Evolutionary conservation across 768 basidiomycete genomes (phyloP).

Genomic region (Lactarius akahatsu): DNA sequence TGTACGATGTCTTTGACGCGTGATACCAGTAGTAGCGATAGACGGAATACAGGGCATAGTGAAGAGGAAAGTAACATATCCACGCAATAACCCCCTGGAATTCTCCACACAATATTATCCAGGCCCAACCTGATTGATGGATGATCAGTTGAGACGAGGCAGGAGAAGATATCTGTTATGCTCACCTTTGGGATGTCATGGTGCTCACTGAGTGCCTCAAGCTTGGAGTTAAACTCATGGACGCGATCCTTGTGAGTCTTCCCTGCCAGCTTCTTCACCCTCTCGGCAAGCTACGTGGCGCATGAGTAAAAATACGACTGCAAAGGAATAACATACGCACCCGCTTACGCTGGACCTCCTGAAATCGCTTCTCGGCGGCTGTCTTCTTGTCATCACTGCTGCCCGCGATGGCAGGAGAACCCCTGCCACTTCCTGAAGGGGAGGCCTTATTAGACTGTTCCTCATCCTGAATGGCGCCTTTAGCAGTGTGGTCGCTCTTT

Average conservation of each 20-base stretch:
- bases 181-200: slow-evolving; percentile 90
- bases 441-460: slow-evolving; percentile 41
- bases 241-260: slow-evolving; percentile 96
- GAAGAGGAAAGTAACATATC: background rate
- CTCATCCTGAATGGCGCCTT: slow-evolving; percentile 41
- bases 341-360: slow-evolving; percentile 78
- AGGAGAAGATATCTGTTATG: slow-evolving; percentile 27
- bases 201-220: slow-evolving; percentile 88
- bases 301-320: slow-evolving; percentile 16
- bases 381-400: slow-evolving; percentile 60
- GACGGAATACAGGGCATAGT: background rate
- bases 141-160: slow-evolving; percentile 16
- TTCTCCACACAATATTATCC: slow-evolving; percentile 54
- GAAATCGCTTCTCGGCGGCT: slow-evolving; percentile 84
- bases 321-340: slow-evolving; percentile 40
- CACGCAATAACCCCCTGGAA: background rate
- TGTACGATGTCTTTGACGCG: slow-evolving; percentile 2
- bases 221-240: slow-evolving; percentile 81
- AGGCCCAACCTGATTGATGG: slow-evolving; percentile 66
- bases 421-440: slow-evolving; percentile 56
- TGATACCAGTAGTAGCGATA: slow-evolving; percentile 1
- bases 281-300: slow-evolving; percentile 60
- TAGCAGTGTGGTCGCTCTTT: slow-evolving; percentile 45
- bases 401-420: slow-evolving; percentile 56
- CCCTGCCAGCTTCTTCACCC: slow-evolving; percentile 71